Conservation (phyloP, 208 protist species). For the Leishmania amazonensis region DNA sequence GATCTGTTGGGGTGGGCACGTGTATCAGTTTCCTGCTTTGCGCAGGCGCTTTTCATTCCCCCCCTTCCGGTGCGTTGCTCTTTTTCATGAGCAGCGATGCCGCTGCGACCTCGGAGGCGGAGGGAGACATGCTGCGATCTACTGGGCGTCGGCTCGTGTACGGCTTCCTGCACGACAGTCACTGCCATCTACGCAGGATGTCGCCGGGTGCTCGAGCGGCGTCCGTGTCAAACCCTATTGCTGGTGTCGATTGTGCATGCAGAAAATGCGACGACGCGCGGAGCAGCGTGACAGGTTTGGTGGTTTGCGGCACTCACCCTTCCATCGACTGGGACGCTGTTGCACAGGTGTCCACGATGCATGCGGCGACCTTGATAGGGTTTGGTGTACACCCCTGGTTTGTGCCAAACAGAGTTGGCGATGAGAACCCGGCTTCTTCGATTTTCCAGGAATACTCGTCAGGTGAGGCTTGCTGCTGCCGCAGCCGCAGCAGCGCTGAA, state of each 20-base stretch:
- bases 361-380: constrained; percentile 20
- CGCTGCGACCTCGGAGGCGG: neutral
- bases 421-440: neutral
- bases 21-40: neutral
- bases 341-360: neutral
- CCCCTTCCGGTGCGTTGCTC: neutral
- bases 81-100: neutral
- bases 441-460: neutral
- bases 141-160: neutral
- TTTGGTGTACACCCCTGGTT: constrained; percentile 88
- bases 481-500: neutral
- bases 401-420: constrained; percentile 22
- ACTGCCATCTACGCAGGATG: constrained; percentile 19
- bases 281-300: constrained; percentile 8
- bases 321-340: constrained; percentile 59
- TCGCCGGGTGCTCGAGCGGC: neutral
- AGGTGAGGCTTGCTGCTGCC: neutral
- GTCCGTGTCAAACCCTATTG: neutral
- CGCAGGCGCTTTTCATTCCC: neutral
- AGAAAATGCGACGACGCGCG: neutral
- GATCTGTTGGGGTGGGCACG: neutral
- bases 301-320: constrained; percentile 82
- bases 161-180: constrained; percentile 24
- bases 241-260: neutral
- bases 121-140: neutral